These are phyloP conservation scores for Botrytis fabae DNA, from an alignment of 2,329 filamentous ascomycete species.

Conservation along the genomic window DNA sequence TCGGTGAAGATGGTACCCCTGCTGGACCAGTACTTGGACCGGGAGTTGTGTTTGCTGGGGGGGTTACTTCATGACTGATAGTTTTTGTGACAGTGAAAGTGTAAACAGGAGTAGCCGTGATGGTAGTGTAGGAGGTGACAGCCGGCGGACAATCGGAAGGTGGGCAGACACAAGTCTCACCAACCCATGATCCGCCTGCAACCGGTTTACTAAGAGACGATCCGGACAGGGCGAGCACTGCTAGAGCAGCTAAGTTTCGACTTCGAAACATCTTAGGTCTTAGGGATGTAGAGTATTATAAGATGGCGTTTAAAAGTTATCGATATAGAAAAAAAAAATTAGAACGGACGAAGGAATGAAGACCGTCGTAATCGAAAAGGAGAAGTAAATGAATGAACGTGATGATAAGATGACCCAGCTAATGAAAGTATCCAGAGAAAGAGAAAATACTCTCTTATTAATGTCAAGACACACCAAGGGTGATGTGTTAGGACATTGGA, in stretches of 20 bases:
- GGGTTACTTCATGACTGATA: not conserved
- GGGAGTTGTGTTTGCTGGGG: not conserved
- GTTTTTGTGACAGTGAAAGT: constrained; percentile 19
- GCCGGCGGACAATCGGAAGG: not conserved
- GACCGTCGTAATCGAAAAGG: constrained; percentile 6
- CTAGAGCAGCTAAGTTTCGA: constrained; percentile 3
- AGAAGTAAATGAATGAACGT: constrained; percentile 3
- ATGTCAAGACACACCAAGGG: not conserved
- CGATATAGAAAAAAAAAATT: not conserved
- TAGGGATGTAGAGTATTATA: not conserved
- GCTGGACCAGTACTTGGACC: not conserved
- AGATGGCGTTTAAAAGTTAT: not conserved
- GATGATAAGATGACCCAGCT: constrained; percentile 5
- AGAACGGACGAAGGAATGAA: constrained; percentile 22
- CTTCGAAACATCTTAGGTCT: constrained; percentile 18
- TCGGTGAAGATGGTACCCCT: not conserved
- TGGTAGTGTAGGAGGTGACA: constrained; percentile 20
- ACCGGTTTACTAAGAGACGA: constrained; percentile 24
- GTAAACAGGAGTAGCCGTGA: constrained; percentile 10
- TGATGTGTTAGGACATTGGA: not conserved
- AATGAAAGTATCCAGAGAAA: not conserved
- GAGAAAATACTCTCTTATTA: not conserved
- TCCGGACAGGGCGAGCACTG: constrained; percentile 20
- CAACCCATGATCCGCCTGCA: constrained; percentile 13
- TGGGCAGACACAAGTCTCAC: constrained; percentile 13